Conservation (phyloP, 108 stramenopile species). For the Mediolabrus comicus region DNA sequence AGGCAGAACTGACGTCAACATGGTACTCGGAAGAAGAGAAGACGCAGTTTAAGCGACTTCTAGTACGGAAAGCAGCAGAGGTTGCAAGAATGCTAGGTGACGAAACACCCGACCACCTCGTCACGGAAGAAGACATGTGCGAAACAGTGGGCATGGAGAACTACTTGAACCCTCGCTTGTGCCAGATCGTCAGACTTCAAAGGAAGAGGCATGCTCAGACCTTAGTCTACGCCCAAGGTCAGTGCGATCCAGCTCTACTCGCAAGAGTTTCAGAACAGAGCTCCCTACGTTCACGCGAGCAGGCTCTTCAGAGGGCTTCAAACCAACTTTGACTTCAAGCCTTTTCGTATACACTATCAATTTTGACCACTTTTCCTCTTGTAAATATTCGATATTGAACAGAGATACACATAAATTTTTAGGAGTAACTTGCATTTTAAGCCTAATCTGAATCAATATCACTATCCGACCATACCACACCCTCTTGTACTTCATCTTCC, state of each 20-base stretch:
- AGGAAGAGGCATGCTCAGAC: background rate
- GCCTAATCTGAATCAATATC: constrained; percentile 42
- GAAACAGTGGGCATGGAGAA: background rate
- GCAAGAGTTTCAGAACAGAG: background rate
- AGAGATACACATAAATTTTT: no score
- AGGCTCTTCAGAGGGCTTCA: background rate
- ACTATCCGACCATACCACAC: constrained; percentile 83
- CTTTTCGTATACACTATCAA: background rate
- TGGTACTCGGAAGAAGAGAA: no score
- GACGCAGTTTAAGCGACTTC: background rate
- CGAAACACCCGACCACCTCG: background rate
- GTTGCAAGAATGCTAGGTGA: background rate
- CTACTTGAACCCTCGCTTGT: background rate
- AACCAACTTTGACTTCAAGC: background rate
- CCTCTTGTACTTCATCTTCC: constrained; percentile 83
- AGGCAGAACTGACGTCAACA: no score
- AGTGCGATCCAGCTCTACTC: background rate
- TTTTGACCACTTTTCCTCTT: no score
- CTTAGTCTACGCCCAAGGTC: background rate
- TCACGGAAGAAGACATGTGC: background rate
- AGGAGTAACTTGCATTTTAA: no score
- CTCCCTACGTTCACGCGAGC: background rate
- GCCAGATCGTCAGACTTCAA: background rate
- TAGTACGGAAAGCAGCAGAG: background rate
- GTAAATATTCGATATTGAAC: no score